Conservation (phyloP, 495 filamentous ascomycete genomes). For the Corynascus novoguineensis region DNA sequence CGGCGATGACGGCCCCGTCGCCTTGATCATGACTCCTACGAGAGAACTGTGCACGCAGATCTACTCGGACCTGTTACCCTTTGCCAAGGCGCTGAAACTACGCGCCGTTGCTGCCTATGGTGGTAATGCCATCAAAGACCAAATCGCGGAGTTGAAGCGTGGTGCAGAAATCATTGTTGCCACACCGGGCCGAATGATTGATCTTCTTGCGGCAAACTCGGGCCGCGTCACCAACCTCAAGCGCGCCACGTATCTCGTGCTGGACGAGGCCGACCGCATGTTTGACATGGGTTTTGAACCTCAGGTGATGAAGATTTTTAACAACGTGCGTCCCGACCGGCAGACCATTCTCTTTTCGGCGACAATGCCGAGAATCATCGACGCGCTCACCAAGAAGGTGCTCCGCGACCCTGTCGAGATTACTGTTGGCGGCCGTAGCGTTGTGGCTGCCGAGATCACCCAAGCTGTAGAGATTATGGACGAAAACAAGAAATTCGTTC, state of each 20-base stretch:
- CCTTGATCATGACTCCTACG: conserved; percentile 88
- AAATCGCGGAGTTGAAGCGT: conserved; percentile 93
- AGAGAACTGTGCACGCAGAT: conserved; percentile 94
- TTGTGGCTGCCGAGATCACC: conserved; percentile 90
- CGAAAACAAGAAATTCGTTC: conserved; percentile 78
- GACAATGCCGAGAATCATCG: conserved; percentile 93
- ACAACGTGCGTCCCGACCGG: conserved; percentile 81
- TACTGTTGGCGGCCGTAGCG: conserved; percentile 81
- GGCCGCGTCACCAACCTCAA: conserved; percentile 87
- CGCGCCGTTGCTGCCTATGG: conserved; percentile 93
- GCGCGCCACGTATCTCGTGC: conserved; percentile 83
- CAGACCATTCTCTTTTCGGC: conserved; percentile 96
- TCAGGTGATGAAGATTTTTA: conserved; percentile 94
- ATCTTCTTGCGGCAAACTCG: conserved; percentile 85
- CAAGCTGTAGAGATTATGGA: conserved; percentile 87
- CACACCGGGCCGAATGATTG: conserved; percentile 95
- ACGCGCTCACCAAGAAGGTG: conserved; percentile 80
- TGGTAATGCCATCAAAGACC: conserved; percentile 93
- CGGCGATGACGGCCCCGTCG: conserved; percentile 79
- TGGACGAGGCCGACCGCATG: conserved; percentile 98
- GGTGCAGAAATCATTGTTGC: conserved; percentile 93
- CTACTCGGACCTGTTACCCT: conserved; percentile 87
- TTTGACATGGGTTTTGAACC: conserved; percentile 99
- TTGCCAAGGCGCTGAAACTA: conserved; percentile 83
- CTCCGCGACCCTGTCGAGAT: conserved; percentile 86